A percentile compares a stretch with the other conserved stretches of the same genome.
Conservation (phyloP, 2,329 filamentous ascomycete genomes). For the Thelonectria rubi region DNA sequence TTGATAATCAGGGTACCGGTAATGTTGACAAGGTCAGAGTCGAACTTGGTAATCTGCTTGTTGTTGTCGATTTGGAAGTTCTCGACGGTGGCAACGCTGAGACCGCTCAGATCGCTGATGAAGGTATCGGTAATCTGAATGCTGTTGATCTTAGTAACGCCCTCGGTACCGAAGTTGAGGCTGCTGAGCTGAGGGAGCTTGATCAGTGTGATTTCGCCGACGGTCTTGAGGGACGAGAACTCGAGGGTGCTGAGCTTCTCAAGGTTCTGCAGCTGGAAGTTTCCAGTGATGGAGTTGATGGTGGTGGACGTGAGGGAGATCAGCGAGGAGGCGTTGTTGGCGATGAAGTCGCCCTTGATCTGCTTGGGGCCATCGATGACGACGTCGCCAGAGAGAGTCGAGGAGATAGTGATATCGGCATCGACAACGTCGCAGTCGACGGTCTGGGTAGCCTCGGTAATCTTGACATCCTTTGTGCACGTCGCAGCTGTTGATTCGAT, state of each 20-base stretch:
- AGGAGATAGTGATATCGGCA: constrained; percentile 73
- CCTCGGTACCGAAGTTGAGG: constrained; percentile 59
- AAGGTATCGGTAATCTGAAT: constrained; percentile 88
- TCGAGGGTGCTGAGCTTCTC: constrained; percentile 74
- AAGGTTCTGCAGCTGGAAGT: constrained; percentile 75
- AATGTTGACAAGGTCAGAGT: constrained; percentile 81
- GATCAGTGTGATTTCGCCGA: constrained; percentile 75
- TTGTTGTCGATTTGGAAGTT: constrained; percentile 92
- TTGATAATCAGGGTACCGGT: constrained; percentile 75
- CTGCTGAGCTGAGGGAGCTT: constrained; percentile 71
- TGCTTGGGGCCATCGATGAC: constrained; percentile 67
- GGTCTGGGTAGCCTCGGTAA: constrained; percentile 67
- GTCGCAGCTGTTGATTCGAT: constrained; percentile 42
- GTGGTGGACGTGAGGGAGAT: constrained; percentile 68
- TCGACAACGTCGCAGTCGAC: constrained; percentile 75
- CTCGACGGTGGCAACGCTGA: constrained; percentile 78
- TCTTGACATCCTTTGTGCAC: constrained; percentile 66
- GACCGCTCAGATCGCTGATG: constrained; percentile 79
- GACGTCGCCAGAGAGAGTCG: constrained; percentile 64
- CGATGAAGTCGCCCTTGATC: constrained; percentile 66
- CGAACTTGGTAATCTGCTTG: constrained; percentile 77
- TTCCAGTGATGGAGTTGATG: constrained; percentile 72
- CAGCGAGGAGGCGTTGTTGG: constrained; percentile 68
- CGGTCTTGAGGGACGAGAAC: constrained; percentile 70
- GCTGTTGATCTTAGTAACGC: constrained; percentile 71